Evolutionary conservation across 2,329 filamentous ascomycete species (phyloP).

Genomic region (Knufia petricola): DNA sequence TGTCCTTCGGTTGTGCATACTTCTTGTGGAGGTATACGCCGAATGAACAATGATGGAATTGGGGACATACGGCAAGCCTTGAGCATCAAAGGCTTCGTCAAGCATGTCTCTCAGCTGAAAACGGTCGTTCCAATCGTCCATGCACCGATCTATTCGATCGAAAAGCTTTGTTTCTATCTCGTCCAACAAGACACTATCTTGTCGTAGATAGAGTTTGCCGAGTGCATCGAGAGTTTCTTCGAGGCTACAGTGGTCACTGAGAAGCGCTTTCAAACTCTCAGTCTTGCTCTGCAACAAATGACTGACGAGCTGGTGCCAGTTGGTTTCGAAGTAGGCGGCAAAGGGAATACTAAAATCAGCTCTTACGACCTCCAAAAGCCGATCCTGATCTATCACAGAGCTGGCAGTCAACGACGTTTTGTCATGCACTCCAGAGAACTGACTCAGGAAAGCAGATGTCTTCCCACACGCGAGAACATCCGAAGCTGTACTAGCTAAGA

Average conservation of each 20-base stretch:
- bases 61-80: constrained; percentile 43
- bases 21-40: constrained; percentile 31
- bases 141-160: constrained; percentile 56
- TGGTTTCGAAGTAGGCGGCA: constrained; percentile 59
- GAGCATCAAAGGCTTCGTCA: constrained; percentile 56
- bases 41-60: constrained; percentile 54
- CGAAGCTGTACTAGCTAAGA: constrained; percentile 57
- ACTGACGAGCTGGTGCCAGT: constrained; percentile 68
- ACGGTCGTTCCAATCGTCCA: constrained; percentile 63
- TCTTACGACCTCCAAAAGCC: neutral
- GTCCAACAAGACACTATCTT: constrained; percentile 59
- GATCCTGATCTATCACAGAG: too few relatives aligned
- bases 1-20: constrained; percentile 41
- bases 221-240: constrained; percentile 55
- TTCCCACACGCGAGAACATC: constrained; percentile 84
- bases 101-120: constrained; percentile 71
- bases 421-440: constrained; percentile 27
- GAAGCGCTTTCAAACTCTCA: constrained; percentile 50
- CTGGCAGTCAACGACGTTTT: constrained; percentile 10
- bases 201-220: constrained; percentile 64
- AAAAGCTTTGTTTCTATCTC: constrained; percentile 62
- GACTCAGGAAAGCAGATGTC: constrained; percentile 72
- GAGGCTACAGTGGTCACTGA: constrained; percentile 51
- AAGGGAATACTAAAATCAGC: constrained; percentile 27
- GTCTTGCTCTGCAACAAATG: constrained; percentile 40